phyloP scores from a whole-genome alignment of 202 grass and related monocot genomes.

The Dendrocalamus latiflorus region DNA sequence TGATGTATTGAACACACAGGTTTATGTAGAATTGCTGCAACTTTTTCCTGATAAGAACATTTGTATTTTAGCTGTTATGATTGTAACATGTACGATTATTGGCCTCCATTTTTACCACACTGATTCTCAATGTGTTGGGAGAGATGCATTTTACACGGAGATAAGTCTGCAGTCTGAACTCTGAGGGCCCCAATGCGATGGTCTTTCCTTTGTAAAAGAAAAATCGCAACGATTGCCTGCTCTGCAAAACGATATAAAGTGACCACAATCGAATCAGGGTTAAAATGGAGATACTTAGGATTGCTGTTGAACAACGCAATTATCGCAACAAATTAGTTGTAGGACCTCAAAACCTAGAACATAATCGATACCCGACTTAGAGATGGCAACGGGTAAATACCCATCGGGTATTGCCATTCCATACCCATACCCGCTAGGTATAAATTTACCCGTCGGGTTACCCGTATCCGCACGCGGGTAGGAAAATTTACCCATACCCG shows the following conservation, averaged over 20 bases:
- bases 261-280: neutral
- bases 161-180: neutral
- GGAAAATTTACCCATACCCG: too few species aligned
- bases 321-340: neutral
- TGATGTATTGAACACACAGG: neutral
- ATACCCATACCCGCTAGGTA: too few species aligned
- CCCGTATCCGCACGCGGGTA: too few species aligned
- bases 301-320: neutral
- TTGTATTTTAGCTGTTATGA: neutral
- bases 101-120: neutral
- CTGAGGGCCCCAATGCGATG: too few species aligned
- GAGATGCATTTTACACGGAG: neutral
- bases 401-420: too few species aligned
- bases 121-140: neutral
- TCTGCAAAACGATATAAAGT: neutral
- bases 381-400: too few species aligned
- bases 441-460: too few species aligned
- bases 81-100: constrained; percentile 16
- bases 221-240: neutral
- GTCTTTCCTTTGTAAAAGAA: neutral
- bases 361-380: neutral
- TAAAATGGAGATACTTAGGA: neutral
- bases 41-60: neutral
- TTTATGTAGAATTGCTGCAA: neutral
- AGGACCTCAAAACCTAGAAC: neutral